These are phyloP conservation scores for Nannochloropsis gaditana DNA, from an alignment of 108 stramenopile genomes.

Conservation along the genomic window DNA sequence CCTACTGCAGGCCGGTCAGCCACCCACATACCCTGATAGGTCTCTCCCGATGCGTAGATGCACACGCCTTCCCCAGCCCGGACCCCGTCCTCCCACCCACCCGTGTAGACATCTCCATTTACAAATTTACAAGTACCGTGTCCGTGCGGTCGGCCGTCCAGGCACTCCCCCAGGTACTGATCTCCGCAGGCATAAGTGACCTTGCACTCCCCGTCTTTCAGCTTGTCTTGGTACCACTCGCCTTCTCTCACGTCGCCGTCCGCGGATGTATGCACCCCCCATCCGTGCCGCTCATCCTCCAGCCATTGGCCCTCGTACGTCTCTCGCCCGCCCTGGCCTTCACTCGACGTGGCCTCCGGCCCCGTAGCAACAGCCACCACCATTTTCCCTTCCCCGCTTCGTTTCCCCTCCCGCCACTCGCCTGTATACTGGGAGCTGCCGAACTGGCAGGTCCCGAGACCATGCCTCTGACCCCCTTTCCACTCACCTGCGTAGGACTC, in stretches of 20 bases:
- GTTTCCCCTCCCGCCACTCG: slow-evolving; percentile 36
- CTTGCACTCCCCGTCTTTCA: slow-evolving; percentile 39
- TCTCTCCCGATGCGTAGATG: neutral
- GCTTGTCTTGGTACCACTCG: slow-evolving; percentile 36
- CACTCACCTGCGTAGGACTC: slow-evolving; percentile 47
- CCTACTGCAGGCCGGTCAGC: neutral
- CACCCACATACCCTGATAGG: neutral
- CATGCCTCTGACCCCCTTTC: slow-evolving; percentile 39
- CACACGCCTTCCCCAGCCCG: neutral
- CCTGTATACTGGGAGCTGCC: slow-evolving; percentile 43
- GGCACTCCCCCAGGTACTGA: slow-evolving; percentile 34
- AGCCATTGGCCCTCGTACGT: slow-evolving; percentile 27
- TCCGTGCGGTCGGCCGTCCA: slow-evolving; percentile 38
- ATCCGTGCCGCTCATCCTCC: slow-evolving; percentile 34
- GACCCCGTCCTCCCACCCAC: slow-evolving; percentile 22
- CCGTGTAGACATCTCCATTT: slow-evolving; percentile 48
- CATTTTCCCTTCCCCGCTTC: slow-evolving; percentile 34
- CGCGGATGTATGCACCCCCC: slow-evolving; percentile 22
- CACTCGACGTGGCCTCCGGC: neutral
- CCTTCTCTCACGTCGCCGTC: slow-evolving; percentile 39
- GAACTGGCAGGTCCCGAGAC: slow-evolving; percentile 41
- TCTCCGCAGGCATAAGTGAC: slow-evolving; percentile 45
- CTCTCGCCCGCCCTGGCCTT: neutral
- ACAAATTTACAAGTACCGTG: slow-evolving; percentile 48
- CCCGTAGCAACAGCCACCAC: slow-evolving; percentile 29